phyloP scores from a whole-genome alignment of 306 rosid genomes.

The Boehmeria nivea region DNA sequence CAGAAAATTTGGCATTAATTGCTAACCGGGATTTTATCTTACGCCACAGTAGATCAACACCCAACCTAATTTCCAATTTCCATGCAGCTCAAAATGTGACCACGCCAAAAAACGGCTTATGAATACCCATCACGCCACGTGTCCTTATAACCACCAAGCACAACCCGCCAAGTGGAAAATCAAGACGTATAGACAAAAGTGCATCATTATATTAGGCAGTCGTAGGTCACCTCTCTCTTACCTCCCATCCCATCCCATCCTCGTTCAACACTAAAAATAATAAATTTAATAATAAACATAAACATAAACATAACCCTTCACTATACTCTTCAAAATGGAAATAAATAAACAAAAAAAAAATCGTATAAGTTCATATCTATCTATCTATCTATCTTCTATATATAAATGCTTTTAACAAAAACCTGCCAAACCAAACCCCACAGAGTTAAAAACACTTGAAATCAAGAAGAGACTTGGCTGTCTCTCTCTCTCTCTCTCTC shows the following conservation, averaged over 20 bases:
- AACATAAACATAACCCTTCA: neutral
- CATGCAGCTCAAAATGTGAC: neutral
- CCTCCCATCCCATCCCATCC: constrained; percentile 22
- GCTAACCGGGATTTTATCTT: neutral
- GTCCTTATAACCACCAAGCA: constrained; percentile 22
- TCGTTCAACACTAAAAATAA: constrained; percentile 8
- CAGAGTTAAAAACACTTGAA: neutral
- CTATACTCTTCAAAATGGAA: too few relatives aligned
- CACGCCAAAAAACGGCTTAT: neutral
- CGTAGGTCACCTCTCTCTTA: constrained; percentile 71
- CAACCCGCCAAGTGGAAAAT: constrained; percentile 18
- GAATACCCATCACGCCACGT: constrained; percentile 31
- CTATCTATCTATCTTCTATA: neutral
- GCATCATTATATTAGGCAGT: constrained; percentile 56
- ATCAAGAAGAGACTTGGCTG: neutral
- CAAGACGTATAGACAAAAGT: constrained; percentile 23
- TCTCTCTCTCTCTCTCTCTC: neutral
- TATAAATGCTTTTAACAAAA: neutral
- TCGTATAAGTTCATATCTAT: too few relatives aligned
- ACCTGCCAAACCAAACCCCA: constrained; percentile 3
- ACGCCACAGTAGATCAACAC: constrained; percentile 49
- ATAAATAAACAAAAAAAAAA: too few relatives aligned
- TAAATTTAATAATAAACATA: neutral
- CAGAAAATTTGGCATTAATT: neutral
- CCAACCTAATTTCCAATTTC: constrained; percentile 53